A percentile compares a stretch with the other conserved stretches of the same genome.
phyloP scores from a whole-genome alignment of 306 rosid species.

The Boehmeria nivea region DNA sequence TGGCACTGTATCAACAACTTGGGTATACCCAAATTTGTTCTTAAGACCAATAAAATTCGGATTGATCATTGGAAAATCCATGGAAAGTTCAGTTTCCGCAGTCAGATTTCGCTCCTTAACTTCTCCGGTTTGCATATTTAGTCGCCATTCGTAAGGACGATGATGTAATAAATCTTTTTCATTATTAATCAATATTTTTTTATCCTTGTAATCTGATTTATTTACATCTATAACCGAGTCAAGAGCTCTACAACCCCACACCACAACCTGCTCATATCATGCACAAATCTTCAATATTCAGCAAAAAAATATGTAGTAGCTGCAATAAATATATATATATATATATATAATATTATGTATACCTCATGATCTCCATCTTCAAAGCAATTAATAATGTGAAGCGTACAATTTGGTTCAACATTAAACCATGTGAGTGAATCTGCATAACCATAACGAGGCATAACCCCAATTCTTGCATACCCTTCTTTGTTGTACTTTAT shows the following conservation, averaged over 20 bases:
- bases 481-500: slow-evolving; percentile 41
- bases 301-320: background rate
- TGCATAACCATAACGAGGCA: slow-evolving; percentile 68
- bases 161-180: slow-evolving; percentile 18
- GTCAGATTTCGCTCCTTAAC: slow-evolving; percentile 42
- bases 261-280: slow-evolving; percentile 47
- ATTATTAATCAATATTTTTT: background rate
- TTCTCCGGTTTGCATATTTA: slow-evolving; percentile 50
- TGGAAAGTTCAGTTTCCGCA: slow-evolving; percentile 17
- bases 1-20: slow-evolving; percentile 39
- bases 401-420: slow-evolving; percentile 56
- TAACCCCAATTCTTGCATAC: slow-evolving; percentile 62
- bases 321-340: too few species aligned
- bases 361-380: slow-evolving; percentile 54
- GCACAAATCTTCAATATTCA: background rate
- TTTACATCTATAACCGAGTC: slow-evolving; percentile 38
- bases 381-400: slow-evolving; percentile 62
- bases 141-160: slow-evolving; percentile 56
- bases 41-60: slow-evolving; percentile 35
- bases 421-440: slow-evolving; percentile 58
- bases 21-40: slow-evolving; percentile 52
- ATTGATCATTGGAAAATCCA: slow-evolving; percentile 74
- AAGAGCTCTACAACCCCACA: slow-evolving; percentile 68
- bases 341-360: background rate
- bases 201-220: too few species aligned